Conservation (phyloP, 176 grass and related monocot species). For the Pharus latifolius region DNA sequence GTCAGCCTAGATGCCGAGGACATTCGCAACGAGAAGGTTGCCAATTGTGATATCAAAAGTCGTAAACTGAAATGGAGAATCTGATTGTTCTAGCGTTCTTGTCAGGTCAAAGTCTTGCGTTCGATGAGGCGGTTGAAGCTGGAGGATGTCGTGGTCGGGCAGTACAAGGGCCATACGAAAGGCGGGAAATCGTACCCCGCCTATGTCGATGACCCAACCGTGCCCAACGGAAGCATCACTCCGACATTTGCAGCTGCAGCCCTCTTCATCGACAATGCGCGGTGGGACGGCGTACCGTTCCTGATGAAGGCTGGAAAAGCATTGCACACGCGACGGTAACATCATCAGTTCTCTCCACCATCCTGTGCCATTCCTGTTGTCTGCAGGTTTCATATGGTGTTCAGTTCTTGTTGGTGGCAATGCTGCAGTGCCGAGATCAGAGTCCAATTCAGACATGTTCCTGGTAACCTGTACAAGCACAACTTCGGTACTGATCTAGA, state of each 20-base stretch:
- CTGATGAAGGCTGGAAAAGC: constrained; percentile 95
- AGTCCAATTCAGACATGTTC: constrained; percentile 88
- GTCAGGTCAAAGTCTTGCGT: constrained; percentile 73
- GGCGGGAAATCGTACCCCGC: constrained; percentile 51
- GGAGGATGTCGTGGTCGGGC: constrained; percentile 82
- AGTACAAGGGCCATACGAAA: constrained; percentile 80
- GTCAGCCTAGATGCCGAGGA: constrained; percentile 87
- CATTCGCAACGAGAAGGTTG: constrained; percentile 92
- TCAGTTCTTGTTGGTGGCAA: not conserved
- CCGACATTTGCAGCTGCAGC: constrained; percentile 88
- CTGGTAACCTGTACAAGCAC: constrained; percentile 73
- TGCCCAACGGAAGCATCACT: constrained; percentile 70
- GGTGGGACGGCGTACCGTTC: constrained; percentile 95
- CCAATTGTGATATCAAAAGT: not conserved
- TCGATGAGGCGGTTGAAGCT: constrained; percentile 72
- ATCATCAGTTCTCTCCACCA: not conserved
- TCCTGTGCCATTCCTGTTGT: not conserved
- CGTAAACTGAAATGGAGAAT: not conserved
- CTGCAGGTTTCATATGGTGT: not conserved
- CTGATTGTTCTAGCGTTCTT: not conserved
- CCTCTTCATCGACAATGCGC: constrained; percentile 92
- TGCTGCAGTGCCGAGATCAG: constrained; percentile 77
- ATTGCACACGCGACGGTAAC: constrained; percentile 47
- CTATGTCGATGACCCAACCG: constrained; percentile 72
- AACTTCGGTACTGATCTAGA: constrained; percentile 48